Percentiles rank a stretch among this genome's conserved stretches.
These are phyloP conservation scores for Calocera cornea DNA, from an alignment of 768 basidiomycete species.

Conservation along the genomic window DNA sequence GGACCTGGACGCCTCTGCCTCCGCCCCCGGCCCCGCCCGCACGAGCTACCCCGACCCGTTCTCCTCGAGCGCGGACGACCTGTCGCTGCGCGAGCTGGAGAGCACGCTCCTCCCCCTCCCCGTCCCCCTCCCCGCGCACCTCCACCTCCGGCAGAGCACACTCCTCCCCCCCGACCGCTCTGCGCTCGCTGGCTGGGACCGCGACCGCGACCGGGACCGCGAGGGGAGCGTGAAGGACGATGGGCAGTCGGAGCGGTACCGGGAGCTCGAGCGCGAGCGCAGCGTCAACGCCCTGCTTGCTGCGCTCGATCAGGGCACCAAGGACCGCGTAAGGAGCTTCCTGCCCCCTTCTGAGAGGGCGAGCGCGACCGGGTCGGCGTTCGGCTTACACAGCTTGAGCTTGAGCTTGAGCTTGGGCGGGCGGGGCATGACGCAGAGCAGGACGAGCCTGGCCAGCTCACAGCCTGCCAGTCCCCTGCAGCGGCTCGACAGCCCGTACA, in stretches of 20 bases:
- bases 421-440: background rate
- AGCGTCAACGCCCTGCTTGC: background rate
- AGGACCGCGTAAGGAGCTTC: background rate
- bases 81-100: background rate
- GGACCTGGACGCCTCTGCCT: too few relatives aligned
- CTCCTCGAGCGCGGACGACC: background rate
- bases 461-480: background rate
- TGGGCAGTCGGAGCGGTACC: background rate
- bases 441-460: background rate
- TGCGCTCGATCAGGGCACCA: background rate
- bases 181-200: too few relatives aligned
- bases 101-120: background rate
- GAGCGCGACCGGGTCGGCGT: background rate
- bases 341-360: background rate
- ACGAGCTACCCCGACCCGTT: background rate
- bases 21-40: background rate
- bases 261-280: background rate
- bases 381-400: background rate
- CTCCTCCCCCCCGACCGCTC: background rate
- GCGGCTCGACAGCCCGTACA: background rate
- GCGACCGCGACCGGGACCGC: background rate
- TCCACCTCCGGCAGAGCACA: too few relatives aligned
- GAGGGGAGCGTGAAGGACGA: background rate
- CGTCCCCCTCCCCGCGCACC: background rate
- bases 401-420: background rate